Evolutionary conservation across 768 basidiomycete species (phyloP), one percentile per base, ranked within the genome.

Genomic region (Tricholoma flavovirens): DNA sequence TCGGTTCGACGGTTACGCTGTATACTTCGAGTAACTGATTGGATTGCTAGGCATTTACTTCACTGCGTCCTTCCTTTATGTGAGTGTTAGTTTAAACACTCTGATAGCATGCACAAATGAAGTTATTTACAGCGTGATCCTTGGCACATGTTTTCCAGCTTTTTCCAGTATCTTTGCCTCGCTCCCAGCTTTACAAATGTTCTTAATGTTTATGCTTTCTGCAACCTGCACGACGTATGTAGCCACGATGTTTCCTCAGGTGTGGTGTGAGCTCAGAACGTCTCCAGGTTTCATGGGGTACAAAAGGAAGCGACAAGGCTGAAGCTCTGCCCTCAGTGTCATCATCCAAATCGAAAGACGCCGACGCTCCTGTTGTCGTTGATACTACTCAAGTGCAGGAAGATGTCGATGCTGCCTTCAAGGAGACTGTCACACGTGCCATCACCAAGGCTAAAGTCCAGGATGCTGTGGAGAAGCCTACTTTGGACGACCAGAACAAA

Each of bases 71-170:
- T 80, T 93, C 71, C 83, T 93, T 65, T 95, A 91, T 63, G 90
- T 92, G 59, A 75, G 90, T 76, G 4, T 55, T 24, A 7, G 36
- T 52, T 21, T 58, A 26, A 19, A 45, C 24, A 15, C 4, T 19
- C 24, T 8, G 24, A 55, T 1, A 22, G 32, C 9, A 49, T 54
- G 22, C 17, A 36, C 26, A 30, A 22, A 40, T 62, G 32, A 57
- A 46, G 26, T 4, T 26, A 3, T 6, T 22, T 49, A 17, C 58
- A 93, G 89, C 86, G 91, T 59, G 95, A 98, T 71, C 95, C 95
- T 4, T 98, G 95, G 95, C 95, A 98, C 72, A 88, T 98, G 86
- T 86, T 95, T 72, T 90, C 91, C 22, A 93, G 91, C 63, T 93
- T 97, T 79, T 74, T 87, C 63, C 95, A 95, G 68, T 96, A 95